These are phyloP conservation scores for Picea glauca DNA, from an alignment of 75 land plant genomes.

Conservation along the genomic window DNA sequence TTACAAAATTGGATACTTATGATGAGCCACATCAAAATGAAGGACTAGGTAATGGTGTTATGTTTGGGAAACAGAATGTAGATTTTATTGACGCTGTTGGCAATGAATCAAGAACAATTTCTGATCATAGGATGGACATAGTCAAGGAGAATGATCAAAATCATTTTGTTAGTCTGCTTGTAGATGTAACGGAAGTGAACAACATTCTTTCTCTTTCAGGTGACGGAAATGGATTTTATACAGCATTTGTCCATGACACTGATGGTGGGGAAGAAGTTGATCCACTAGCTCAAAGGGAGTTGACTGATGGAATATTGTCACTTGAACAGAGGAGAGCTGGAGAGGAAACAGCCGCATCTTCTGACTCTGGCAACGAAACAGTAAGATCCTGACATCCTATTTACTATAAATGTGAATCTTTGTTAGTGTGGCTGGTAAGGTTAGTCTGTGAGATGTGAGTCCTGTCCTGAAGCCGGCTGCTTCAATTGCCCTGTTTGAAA, in stretches of 20 bases:
- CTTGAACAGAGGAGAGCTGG: slow-evolving; percentile 5
- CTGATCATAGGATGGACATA: not conserved
- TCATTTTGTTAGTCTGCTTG: not conserved
- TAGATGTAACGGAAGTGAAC: not conserved
- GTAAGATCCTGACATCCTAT: not conserved
- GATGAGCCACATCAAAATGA: not conserved
- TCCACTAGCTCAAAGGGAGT: not conserved
- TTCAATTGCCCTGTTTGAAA: not conserved
- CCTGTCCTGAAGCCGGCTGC: not conserved
- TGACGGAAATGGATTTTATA: not conserved
- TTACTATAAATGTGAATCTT: not conserved
- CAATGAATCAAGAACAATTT: not conserved
- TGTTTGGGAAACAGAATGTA: not conserved
- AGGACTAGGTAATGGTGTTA: not conserved
- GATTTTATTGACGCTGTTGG: not conserved
- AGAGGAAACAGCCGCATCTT: not conserved
- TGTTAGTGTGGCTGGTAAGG: not conserved
- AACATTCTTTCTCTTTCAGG: not conserved
- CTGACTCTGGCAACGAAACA: slow-evolving; percentile 8
- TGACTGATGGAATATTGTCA: not conserved
- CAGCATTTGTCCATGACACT: not conserved
- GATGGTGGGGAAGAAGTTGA: not conserved
- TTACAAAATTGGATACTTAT: not conserved
- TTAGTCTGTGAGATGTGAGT: not conserved
- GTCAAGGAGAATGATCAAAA: not conserved